Evolutionary conservation across 2,329 filamentous ascomycete genomes (phyloP).

Genomic region (Trichophyton simii): DNA sequence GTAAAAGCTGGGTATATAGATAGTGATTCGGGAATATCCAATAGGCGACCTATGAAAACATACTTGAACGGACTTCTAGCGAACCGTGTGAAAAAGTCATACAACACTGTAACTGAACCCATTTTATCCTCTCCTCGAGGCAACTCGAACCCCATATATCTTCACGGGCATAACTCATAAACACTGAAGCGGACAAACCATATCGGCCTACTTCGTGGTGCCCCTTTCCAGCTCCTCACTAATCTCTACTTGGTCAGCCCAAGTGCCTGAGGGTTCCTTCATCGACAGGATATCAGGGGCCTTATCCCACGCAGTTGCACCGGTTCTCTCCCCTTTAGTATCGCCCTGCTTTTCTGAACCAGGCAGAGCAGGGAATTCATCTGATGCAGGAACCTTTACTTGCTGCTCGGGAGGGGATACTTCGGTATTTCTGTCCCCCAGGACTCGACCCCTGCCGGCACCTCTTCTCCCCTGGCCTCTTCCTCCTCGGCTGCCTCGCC

Average conservation of each 20-base stretch:
- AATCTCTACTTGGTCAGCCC: constrained; percentile 4
- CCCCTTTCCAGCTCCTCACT: background rate
- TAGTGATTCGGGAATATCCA: too few relatives aligned
- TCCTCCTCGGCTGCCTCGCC: background rate
- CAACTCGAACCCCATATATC: background rate
- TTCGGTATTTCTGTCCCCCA: background rate
- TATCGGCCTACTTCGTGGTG: background rate
- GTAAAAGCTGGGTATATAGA: too few relatives aligned
- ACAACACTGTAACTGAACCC: too few relatives aligned
- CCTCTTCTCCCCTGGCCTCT: constrained; percentile 24
- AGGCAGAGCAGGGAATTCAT: constrained; percentile 3
- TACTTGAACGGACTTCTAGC: too few relatives aligned
- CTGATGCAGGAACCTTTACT: background rate
- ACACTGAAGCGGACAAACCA: background rate
- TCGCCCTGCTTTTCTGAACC: background rate
- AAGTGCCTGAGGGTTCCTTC: background rate
- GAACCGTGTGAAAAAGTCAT: too few relatives aligned
- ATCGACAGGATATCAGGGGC: background rate
- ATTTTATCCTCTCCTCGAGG: background rate
- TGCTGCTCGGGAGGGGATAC: background rate
- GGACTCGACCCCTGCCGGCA: constrained; percentile 1
- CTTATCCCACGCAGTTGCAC: background rate
- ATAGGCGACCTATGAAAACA: too few relatives aligned
- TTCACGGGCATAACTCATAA: background rate
- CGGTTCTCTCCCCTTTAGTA: background rate